Percentiles rank a stretch among this genome's conserved stretches.
Conservation (phyloP, 2,329 filamentous ascomycete species). For the Dactylellina haptotyla region DNA sequence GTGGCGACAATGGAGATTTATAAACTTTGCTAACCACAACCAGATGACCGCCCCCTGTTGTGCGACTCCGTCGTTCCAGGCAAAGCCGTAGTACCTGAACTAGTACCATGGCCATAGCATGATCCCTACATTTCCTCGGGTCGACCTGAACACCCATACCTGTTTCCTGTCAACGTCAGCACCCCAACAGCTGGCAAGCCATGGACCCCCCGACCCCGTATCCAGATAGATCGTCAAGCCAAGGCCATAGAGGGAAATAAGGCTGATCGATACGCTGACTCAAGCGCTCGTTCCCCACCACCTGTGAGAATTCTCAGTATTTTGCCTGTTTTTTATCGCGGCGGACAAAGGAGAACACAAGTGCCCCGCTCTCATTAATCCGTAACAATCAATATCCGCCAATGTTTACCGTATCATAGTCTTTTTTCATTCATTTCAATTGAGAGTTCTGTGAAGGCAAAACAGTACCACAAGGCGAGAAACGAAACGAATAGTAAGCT, state of each 20-base stretch:
- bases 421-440: not conserved
- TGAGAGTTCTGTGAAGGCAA: not conserved
- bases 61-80: constrained; percentile 34
- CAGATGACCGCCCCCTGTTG: constrained; percentile 29
- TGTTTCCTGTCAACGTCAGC: constrained; percentile 5
- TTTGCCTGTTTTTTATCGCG: too few relatives aligned
- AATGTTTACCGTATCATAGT: too few relatives aligned
- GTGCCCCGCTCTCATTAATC: too few relatives aligned
- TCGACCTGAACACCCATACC: not conserved
- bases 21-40: constrained; percentile 35
- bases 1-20: constrained; percentile 26
- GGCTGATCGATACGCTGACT: not conserved
- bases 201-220: not conserved
- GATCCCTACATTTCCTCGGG: constrained; percentile 11
- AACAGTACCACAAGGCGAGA: constrained; percentile 29
- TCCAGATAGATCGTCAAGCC: not conserved
- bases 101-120: too few relatives aligned
- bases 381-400: too few relatives aligned
- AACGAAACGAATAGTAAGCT: constrained; percentile 22
- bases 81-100: not conserved
- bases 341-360: too few relatives aligned
- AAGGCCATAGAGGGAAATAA: not conserved
- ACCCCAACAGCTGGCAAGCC: not conserved
- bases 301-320: too few relatives aligned
- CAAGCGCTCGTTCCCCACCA: not conserved